A percentile compares a stretch with the other conserved stretches of the same genome.
phyloP scores from a whole-genome alignment of 352 stramenopile species.

The Phytophthora aleatoria region DNA sequence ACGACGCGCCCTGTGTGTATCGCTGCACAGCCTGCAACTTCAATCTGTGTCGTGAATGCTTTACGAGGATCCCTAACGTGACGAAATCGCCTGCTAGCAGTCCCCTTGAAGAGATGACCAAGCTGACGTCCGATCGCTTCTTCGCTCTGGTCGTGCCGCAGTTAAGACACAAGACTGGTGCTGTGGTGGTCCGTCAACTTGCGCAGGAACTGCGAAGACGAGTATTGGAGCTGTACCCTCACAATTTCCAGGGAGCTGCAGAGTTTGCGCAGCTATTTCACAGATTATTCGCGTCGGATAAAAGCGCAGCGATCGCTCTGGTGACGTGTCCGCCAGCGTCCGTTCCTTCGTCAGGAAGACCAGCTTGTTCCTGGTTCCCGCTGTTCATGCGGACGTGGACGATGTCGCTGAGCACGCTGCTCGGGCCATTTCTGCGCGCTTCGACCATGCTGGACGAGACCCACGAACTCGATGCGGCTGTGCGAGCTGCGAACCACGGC shows the following conservation, averaged over 20 bases:
- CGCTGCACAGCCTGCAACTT: constrained; percentile 63
- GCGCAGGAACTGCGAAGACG: constrained; percentile 52
- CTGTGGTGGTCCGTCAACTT: constrained; percentile 40
- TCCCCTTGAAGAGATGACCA: constrained; percentile 16
- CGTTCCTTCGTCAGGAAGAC: constrained; percentile 16
- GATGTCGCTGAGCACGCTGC: constrained; percentile 57
- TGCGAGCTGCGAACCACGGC: constrained; percentile 26
- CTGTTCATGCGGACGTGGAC: constrained; percentile 50
- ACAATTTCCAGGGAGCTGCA: constrained; percentile 50
- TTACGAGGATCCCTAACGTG: constrained; percentile 68
- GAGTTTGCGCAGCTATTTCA: constrained; percentile 47
- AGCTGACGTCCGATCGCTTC: constrained; percentile 34
- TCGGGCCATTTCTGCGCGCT: constrained; percentile 69
- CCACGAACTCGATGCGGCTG: constrained; percentile 49
- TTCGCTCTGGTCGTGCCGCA: constrained; percentile 41
- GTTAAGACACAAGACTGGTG: constrained; percentile 21
- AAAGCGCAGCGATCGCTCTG: constrained; percentile 41
- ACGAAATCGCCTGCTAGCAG: constrained; percentile 13
- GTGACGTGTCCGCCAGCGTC: constrained; percentile 33
- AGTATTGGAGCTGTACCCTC: constrained; percentile 57
- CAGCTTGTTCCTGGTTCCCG: constrained; percentile 45
- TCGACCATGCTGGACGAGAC: constrained; percentile 71
- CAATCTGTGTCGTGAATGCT: constrained; percentile 62
- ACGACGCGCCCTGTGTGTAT: constrained; percentile 40
- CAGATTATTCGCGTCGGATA: constrained; percentile 43